These are phyloP conservation scores for Chalciporus piperatus DNA, from an alignment of 768 basidiomycete genomes.

Conservation along the genomic window DNA sequence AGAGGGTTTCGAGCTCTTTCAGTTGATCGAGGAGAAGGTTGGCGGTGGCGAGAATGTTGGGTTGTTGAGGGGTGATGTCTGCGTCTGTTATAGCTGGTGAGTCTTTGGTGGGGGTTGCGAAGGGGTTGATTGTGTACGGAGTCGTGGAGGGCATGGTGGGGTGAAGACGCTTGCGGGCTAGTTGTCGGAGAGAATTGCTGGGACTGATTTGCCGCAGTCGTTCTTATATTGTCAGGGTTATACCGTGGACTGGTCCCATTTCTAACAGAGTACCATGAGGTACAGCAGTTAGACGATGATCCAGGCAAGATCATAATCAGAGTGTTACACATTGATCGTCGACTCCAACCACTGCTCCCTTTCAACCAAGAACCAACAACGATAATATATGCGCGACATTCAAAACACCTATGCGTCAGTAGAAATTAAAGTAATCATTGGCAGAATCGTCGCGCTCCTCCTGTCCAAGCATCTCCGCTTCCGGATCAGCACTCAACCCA, in stretches of 20 bases:
- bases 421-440: background rate
- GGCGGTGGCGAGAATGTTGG: slow-evolving; percentile 29
- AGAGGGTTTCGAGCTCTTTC: slow-evolving; percentile 22
- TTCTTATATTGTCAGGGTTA: slow-evolving; percentile 12
- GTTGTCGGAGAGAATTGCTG: background rate
- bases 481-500: background rate
- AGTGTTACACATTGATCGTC: no score
- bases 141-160: slow-evolving; percentile 8
- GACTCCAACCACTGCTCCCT: no score
- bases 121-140: slow-evolving; percentile 12
- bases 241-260: slow-evolving; percentile 11
- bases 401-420: no score
- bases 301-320: background rate
- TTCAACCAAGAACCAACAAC: no score
- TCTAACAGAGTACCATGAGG: slow-evolving; percentile 1
- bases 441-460: background rate
- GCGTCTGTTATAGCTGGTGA: background rate
- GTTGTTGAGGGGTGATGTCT: slow-evolving; percentile 3
- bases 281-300: no score
- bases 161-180: background rate
- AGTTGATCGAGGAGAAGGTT: slow-evolving; percentile 28
- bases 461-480: background rate
- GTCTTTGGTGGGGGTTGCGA: slow-evolving; percentile 20
- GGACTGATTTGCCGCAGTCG: background rate
- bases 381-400: no score